Base-by-base conservation (phyloP, 441 rosid genomes). In the Pelargonium myrrhifolium region DNA sequence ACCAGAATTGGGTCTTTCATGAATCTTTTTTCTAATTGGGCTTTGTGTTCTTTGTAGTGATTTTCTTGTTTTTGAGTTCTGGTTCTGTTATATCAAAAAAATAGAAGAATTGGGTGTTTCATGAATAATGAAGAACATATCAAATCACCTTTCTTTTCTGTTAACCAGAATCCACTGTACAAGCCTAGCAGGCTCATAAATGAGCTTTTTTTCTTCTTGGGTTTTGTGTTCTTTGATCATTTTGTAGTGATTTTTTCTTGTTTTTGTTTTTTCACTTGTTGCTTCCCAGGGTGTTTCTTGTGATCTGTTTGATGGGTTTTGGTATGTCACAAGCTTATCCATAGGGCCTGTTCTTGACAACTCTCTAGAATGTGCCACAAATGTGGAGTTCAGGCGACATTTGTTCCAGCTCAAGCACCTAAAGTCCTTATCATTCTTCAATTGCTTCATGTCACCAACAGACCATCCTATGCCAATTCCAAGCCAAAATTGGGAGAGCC, bases 291-390 rank as follows among this genome's bases (percentile, higher is more conserved):
- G 99, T 65, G 90, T 91, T 31, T 82, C 92, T 58, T 93, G 99
- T 83, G 99, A 90, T 81, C 67, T 91, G 31, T 81, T 79, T 70
- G 78, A 81, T 73, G 92, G 86, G 18, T 81, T 72, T 61, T 93
- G 99, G 97, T 87, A 89, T 78, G 92, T 87, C 61, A 93, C 96
- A 45, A 65, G 76, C 68, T 72, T 91, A 60, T 87, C 82, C 84
- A 84, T 93, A 68, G 99, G 97, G 62, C 86, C 83, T 2, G 42
- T 83, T 28, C 85, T 83, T 63, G 96, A 88, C 45, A 88, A 93
- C 72, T 87, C 93, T 62, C 87, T 91, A 65, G 75, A 73, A 17
- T 91, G 99, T 80, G 67, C 78, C 65, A 64, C 74, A 20, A 73
- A 72, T 72, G 87, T 84, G 53, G 81, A 81, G 66, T 88, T 91